phyloP scores from a whole-genome alignment of 805 yeast species.

The Cephaloascus fragrans region DNA sequence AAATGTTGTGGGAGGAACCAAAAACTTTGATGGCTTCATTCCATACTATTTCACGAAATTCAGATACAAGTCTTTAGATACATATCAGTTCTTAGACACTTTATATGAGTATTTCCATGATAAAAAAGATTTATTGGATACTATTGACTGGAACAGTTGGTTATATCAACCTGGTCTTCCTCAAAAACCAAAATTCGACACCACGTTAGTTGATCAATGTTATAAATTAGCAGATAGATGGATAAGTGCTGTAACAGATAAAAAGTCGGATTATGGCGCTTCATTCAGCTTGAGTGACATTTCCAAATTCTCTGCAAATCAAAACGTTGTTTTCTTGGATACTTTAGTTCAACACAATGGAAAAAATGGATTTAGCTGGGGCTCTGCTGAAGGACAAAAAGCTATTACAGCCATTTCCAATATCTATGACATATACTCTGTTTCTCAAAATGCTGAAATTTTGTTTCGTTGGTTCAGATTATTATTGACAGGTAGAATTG shows the following conservation, averaged over 20 bases:
- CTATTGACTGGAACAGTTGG: slow-evolving; percentile 84
- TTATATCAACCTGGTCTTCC: slow-evolving; percentile 79
- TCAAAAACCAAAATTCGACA: slow-evolving; percentile 75
- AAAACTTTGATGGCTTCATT: slow-evolving; percentile 68
- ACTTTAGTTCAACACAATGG: slow-evolving; percentile 44
- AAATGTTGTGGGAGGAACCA: slow-evolving; percentile 51
- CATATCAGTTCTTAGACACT: slow-evolving; percentile 71
- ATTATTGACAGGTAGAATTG: slow-evolving; percentile 44
- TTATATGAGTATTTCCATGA: slow-evolving; percentile 53
- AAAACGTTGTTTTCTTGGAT: slow-evolving; percentile 72
- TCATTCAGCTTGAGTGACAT: slow-evolving; percentile 42
- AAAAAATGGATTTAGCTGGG: slow-evolving; percentile 26
- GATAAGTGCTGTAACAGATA: slow-evolving; percentile 30
- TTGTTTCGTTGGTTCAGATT: slow-evolving; percentile 68
- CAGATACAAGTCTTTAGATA: slow-evolving; percentile 64
- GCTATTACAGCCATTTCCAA: slow-evolving; percentile 17
- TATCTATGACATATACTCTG: slow-evolving; percentile 27
- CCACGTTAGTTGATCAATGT: slow-evolving; percentile 68
- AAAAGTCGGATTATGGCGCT: slow-evolving; percentile 8
- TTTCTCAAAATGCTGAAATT: slow-evolving; percentile 71
- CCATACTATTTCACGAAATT: slow-evolving; percentile 65
- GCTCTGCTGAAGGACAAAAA: slow-evolving; percentile 16
- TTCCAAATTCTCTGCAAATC: slow-evolving; percentile 56
- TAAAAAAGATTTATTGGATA: slow-evolving; percentile 42
- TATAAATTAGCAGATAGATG: slow-evolving; percentile 57